Evolutionary conservation across 2,329 filamentous ascomycete species (phyloP).

Genomic region (Fulvia fulva): DNA sequence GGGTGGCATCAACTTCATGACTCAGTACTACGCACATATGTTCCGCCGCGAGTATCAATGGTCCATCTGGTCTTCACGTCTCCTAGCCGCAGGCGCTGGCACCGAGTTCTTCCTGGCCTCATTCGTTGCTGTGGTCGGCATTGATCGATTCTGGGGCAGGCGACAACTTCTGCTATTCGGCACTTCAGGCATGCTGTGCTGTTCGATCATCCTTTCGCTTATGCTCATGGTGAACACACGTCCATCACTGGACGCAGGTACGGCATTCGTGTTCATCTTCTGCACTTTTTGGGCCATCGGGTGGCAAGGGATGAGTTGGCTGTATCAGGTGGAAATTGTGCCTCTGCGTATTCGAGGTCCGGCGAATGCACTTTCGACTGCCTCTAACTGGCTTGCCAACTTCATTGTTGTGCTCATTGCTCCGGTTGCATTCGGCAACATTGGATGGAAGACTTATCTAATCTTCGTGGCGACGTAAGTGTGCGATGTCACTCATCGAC

Average conservation of each 20-base stretch:
- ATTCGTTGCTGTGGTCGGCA: constrained; percentile 45
- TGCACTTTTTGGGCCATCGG: constrained; percentile 57
- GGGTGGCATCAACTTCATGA: constrained; percentile 36
- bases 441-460: constrained; percentile 60
- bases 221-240: constrained; percentile 36
- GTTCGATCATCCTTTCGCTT: constrained; percentile 59
- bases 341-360: constrained; percentile 58
- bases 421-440: constrained; percentile 55
- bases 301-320: constrained; percentile 60
- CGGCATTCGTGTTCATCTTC: constrained; percentile 59
- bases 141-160: constrained; percentile 34
- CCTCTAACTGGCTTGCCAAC: constrained; percentile 59
- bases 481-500: constrained; percentile 33
- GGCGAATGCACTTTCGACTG: constrained; percentile 61
- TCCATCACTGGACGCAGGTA: constrained; percentile 41
- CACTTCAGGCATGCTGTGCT: constrained; percentile 49
- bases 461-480: constrained; percentile 70
- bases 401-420: constrained; percentile 61
- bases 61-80: constrained; percentile 28
- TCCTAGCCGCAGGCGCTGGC: constrained; percentile 29
- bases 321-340: constrained; percentile 60
- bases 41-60: constrained; percentile 15
- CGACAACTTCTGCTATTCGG: constrained; percentile 33
- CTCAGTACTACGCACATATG: constrained; percentile 36
- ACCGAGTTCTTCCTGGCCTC: constrained; percentile 52